phyloP scores from a whole-genome alignment of 345 rosid species.

The Erucastrum elatum region DNA sequence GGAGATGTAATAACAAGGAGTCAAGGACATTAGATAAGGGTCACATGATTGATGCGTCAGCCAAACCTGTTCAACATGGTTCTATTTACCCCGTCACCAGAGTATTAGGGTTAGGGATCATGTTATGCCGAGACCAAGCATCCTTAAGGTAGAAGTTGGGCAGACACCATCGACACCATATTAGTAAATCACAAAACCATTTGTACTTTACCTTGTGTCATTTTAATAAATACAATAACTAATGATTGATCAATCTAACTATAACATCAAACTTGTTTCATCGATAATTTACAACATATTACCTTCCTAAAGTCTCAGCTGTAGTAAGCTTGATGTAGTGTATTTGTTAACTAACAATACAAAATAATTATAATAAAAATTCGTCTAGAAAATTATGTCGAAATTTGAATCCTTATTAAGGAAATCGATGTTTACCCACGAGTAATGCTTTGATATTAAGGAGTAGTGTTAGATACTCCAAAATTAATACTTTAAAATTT shows the following conservation, averaged over 20 bases:
- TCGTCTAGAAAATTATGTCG: too few relatives aligned
- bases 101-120: constrained; percentile 14
- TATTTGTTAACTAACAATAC: background rate
- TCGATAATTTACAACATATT: background rate
- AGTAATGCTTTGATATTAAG: background rate
- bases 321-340: background rate
- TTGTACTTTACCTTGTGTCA: background rate
- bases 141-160: background rate
- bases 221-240: background rate
- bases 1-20: constrained; percentile 4
- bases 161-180: background rate
- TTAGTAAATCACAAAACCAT: background rate
- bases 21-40: constrained; percentile 17
- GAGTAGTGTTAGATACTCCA: background rate
- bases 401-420: background rate
- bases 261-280: background rate
- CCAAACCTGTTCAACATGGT: constrained; percentile 20
- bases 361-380: too few relatives aligned
- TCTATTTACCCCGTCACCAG: background rate
- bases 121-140: background rate
- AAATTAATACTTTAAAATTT: background rate
- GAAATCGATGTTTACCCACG: background rate
- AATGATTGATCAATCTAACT: background rate
- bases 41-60: constrained; percentile 30
- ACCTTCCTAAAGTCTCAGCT: background rate